A percentile compares a stretch with the other conserved stretches of the same genome.
Conservation (phyloP, 225 moss, liverwort and hornwort genomes). For the Rhytidiadelphus loreus region DNA sequence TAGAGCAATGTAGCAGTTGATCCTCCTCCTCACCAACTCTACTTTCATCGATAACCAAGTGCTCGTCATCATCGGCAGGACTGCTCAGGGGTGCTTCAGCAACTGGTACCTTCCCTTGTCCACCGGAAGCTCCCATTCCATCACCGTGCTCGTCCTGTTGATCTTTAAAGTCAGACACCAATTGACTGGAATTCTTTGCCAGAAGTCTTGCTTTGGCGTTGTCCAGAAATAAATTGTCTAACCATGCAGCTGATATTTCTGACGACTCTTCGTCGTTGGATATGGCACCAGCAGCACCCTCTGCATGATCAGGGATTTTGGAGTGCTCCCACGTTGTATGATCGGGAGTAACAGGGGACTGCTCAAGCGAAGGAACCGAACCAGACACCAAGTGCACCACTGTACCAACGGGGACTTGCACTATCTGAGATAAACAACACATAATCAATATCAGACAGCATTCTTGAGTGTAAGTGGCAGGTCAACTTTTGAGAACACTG, state of each 20-base stretch:
- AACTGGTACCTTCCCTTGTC: neutral
- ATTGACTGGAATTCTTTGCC: neutral
- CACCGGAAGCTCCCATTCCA: neutral
- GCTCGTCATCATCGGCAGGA: constrained; percentile 1
- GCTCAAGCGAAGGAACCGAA: constrained; percentile 59
- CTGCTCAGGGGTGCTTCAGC: neutral
- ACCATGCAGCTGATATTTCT: constrained; percentile 39
- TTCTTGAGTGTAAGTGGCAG: neutral
- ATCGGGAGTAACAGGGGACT: constrained; percentile 14
- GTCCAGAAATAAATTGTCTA: constrained; percentile 40
- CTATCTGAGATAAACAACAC: constrained; percentile 32
- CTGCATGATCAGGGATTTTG: neutral
- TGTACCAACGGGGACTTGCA: constrained; percentile 88
- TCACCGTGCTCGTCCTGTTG: neutral
- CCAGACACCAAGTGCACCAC: constrained; percentile 84
- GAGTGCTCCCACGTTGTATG: constrained; percentile 34
- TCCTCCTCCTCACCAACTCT: constrained; percentile 1
- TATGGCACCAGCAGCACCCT: neutral
- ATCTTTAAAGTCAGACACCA: neutral
- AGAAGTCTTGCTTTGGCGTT: constrained; percentile 12
- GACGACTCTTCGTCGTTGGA: neutral
- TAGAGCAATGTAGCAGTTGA: neutral
- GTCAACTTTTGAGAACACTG: neutral
- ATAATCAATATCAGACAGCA: neutral
- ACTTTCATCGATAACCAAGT: neutral